Evolutionary conservation across 106 monocot species (phyloP).

Genomic region (Dendrobium chrysotoxum): DNA sequence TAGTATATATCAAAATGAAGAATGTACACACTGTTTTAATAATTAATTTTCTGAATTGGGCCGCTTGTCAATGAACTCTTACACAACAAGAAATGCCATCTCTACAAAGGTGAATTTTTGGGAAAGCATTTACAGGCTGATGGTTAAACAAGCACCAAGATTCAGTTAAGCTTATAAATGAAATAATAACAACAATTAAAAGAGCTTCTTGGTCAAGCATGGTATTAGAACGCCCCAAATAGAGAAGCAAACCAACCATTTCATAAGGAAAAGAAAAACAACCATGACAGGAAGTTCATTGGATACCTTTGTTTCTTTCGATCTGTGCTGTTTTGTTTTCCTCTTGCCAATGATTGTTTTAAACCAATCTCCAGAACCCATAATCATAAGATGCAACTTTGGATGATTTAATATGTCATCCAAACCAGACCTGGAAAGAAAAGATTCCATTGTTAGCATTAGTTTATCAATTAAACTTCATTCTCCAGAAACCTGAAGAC

Average conservation of each 20-base stretch:
- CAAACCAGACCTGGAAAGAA: conserved; percentile 4
- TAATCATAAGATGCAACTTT: conserved; percentile 16
- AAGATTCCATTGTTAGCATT: background rate
- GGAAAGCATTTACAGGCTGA: background rate
- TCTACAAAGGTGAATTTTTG: background rate
- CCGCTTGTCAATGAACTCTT: background rate
- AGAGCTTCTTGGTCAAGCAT: background rate
- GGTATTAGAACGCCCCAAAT: background rate
- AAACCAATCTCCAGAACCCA: conserved; percentile 84
- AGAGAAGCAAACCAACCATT: background rate
- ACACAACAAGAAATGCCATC: background rate
- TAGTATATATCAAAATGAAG: background rate
- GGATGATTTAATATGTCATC: background rate
- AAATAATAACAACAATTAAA: background rate
- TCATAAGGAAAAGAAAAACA: background rate
- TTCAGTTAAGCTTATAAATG: background rate
- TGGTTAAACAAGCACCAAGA: background rate
- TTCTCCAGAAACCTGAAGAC: background rate
- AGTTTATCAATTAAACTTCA: background rate
- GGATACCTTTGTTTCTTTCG: conserved; percentile 33
- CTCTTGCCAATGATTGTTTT: conserved; percentile 58
- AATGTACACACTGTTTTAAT: background rate
- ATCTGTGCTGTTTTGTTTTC: conserved; percentile 35
- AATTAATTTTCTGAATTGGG: background rate
- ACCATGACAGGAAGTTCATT: background rate